These are phyloP conservation scores for Neurospora intermedia DNA, from an alignment of 495 filamentous ascomycete genomes.

Conservation along the genomic window DNA sequence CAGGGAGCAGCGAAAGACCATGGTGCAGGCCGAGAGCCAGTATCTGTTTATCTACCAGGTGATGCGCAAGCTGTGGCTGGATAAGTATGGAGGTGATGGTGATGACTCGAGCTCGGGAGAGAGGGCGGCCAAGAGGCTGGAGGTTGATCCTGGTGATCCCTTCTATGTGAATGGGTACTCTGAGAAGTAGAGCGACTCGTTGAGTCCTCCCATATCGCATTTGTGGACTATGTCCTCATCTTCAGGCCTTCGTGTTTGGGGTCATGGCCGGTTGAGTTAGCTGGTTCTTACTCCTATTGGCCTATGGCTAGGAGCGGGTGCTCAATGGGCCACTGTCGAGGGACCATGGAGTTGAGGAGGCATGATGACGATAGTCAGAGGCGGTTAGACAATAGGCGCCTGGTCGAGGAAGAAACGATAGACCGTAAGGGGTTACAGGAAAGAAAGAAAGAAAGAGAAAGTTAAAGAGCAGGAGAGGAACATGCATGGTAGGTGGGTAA, in stretches of 20 bases:
- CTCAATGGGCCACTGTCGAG: background rate
- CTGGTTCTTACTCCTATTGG: background rate
- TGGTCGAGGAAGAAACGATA: background rate
- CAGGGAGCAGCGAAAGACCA: conserved; percentile 83
- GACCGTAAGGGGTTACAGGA: background rate
- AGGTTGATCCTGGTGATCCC: conserved; percentile 23
- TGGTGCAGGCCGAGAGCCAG: conserved; percentile 89
- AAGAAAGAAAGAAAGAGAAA: background rate
- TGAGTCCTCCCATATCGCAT: background rate
- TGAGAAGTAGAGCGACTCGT: background rate
- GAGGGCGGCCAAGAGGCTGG: conserved; percentile 36
- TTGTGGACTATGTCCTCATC: background rate
- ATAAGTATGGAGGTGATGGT: conserved; percentile 36
- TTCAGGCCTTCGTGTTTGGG: background rate
- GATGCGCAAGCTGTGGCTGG: conserved; percentile 56
- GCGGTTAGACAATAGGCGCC: background rate
- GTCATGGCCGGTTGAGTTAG: background rate
- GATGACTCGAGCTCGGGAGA: conserved; percentile 21
- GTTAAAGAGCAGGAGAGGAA: background rate
- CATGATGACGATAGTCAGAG: background rate
- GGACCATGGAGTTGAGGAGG: background rate
- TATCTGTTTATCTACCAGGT: conserved; percentile 87
- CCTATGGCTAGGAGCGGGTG: background rate
- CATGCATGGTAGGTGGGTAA: background rate
- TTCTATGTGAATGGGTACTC: conserved; percentile 11